phyloP scores from a whole-genome alignment of 192 early-diverging fungal species.

The Spizellomyces sp. region DNA sequence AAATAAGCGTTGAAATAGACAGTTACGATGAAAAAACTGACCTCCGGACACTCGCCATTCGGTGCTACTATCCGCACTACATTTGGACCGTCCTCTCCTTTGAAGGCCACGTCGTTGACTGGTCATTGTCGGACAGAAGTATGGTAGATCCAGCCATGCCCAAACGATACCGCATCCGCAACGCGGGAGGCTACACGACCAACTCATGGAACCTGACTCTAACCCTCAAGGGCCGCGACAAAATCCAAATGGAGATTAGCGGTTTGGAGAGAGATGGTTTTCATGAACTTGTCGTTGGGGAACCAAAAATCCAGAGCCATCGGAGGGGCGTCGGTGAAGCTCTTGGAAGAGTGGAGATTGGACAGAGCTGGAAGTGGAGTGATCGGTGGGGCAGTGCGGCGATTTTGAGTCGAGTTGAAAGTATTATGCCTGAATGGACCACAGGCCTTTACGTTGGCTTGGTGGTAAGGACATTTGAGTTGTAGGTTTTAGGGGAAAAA shows the following conservation, averaged over 20 bases:
- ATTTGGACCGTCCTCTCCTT: slow-evolving; percentile 69
- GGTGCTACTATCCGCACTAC: slow-evolving; percentile 48
- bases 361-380: slow-evolving; percentile 35
- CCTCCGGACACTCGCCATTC: slow-evolving; percentile 48
- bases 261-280: slow-evolving; percentile 42
- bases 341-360: slow-evolving; percentile 20
- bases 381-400: slow-evolving; percentile 38
- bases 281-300: slow-evolving; percentile 36
- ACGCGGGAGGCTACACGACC: slow-evolving; percentile 41
- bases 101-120: slow-evolving; percentile 58
- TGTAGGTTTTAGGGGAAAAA: background rate
- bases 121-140: slow-evolving; percentile 44
- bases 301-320: background rate
- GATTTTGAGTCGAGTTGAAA: slow-evolving; percentile 35
- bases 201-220: slow-evolving; percentile 38
- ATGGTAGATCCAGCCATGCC: slow-evolving; percentile 8
- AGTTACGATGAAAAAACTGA: slow-evolving; percentile 49
- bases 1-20: slow-evolving; percentile 41
- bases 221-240: slow-evolving; percentile 15
- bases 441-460: slow-evolving; percentile 36
- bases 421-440: slow-evolving; percentile 43
- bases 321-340: background rate
- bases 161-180: slow-evolving; percentile 29
- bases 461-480: slow-evolving; percentile 18
- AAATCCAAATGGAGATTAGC: slow-evolving; percentile 31